phyloP scores from a whole-genome alignment of 805 yeast species.

The Saccharomycopsis fibuligera region DNA sequence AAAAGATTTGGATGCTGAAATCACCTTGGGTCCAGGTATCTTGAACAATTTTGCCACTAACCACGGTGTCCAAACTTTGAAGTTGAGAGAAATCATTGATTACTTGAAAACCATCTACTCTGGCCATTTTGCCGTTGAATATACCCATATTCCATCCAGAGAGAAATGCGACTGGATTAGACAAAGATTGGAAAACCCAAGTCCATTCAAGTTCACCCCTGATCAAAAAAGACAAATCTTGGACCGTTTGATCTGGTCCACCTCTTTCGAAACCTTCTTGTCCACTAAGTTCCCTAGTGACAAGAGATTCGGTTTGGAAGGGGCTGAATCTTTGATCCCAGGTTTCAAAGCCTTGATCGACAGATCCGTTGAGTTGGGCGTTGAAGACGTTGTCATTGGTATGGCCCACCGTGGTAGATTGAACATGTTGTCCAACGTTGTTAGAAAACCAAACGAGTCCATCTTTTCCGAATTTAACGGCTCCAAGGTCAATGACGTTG shows the following conservation, averaged over 20 bases:
- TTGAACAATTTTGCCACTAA: conserved; percentile 79
- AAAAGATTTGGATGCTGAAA: conserved; percentile 72
- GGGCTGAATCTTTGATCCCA: conserved; percentile 94
- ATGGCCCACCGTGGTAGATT: conserved; percentile 99
- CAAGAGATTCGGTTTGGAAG: conserved; percentile 97
- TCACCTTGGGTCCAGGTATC: conserved; percentile 96
- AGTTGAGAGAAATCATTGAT: conserved; percentile 70
- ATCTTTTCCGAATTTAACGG: conserved; percentile 96
- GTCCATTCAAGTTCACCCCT: conserved; percentile 70
- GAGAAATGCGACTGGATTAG: conserved; percentile 98
- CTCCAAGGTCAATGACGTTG: conserved; percentile 83
- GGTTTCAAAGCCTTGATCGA: conserved; percentile 96
- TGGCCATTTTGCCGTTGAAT: conserved; percentile 85
- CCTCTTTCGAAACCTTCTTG: conserved; percentile 87
- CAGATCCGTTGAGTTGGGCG: conserved; percentile 84
- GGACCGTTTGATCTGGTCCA: conserved; percentile 95
- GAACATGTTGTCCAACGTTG: conserved; percentile 95
- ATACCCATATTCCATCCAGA: conserved; percentile 93
- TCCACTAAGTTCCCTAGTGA: conserved; percentile 96
- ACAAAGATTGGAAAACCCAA: conserved; percentile 89
- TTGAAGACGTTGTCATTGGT: conserved; percentile 95
- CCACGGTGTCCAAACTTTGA: conserved; percentile 54
- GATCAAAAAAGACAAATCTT: conserved; percentile 95
- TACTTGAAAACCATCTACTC: conserved; percentile 83
- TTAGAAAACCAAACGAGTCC: conserved; percentile 96